These are phyloP conservation scores for Gossypium trilobum DNA, from an alignment of 441 rosid genomes.

Conservation along the genomic window DNA sequence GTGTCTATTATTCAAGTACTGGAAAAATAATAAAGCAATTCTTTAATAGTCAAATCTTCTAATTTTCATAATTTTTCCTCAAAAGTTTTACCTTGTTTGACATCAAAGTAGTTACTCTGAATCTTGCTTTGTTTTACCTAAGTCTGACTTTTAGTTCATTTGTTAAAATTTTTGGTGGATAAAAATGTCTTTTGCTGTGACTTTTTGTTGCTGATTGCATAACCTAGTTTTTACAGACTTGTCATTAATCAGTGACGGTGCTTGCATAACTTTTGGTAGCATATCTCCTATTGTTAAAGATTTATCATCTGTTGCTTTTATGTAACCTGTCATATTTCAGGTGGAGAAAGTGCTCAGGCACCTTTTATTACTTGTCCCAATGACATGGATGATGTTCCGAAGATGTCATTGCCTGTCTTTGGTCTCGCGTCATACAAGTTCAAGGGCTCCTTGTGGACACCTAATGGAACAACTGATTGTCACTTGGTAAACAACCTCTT, in stretches of 20 bases:
- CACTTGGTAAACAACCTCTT: neutral
- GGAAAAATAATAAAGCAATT: neutral
- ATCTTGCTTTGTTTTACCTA: neutral
- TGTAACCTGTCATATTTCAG: constrained; percentile 17
- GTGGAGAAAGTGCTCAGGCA: constrained; percentile 17
- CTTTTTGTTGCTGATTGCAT: neutral
- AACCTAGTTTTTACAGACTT: neutral
- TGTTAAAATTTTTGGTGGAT: neutral
- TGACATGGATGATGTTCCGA: constrained; percentile 31
- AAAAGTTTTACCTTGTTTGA: neutral
- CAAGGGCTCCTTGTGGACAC: neutral
- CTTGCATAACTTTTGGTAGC: neutral
- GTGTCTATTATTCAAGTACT: neutral
- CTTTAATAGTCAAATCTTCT: neutral
- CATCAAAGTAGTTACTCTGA: too few species aligned
- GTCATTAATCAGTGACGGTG: neutral
- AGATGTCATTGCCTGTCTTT: constrained; percentile 58
- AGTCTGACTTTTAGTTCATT: neutral
- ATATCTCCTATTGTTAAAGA: neutral
- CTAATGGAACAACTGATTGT: neutral
- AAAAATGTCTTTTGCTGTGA: neutral
- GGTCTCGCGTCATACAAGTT: neutral
- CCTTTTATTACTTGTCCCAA: neutral
- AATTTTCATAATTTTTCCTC: neutral
- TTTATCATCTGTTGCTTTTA: neutral